Conservation (phyloP, 2,329 filamentous ascomycete species). For the Chaetomium sp. region DNA sequence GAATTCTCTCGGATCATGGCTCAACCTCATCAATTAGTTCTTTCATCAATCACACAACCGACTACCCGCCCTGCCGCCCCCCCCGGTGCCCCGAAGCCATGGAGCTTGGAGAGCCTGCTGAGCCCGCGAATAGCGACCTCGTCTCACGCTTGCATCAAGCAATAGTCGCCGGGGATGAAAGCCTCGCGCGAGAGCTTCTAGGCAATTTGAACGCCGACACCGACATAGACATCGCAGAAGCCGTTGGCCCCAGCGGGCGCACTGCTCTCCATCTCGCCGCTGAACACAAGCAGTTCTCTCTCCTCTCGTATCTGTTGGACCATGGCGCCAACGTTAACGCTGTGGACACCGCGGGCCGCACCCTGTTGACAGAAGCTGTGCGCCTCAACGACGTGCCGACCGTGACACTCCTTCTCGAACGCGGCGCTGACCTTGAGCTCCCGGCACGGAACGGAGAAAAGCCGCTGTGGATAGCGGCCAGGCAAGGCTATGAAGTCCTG, state of each 20-base stretch:
- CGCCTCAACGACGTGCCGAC: background rate
- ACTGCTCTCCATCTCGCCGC: background rate
- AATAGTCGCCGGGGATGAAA: background rate
- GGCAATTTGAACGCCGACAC: background rate
- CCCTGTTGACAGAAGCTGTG: background rate
- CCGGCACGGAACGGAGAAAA: background rate
- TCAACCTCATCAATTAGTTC: too few relatives aligned
- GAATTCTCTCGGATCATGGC: too few relatives aligned
- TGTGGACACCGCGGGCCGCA: background rate
- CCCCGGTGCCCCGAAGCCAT: background rate
- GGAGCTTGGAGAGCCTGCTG: background rate
- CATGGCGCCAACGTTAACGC: background rate
- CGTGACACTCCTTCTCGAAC: background rate
- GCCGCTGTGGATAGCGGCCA: background rate
- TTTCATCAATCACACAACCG: too few relatives aligned
- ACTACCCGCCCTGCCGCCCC: too few relatives aligned
- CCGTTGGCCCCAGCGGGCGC: background rate
- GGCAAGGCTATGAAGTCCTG: background rate
- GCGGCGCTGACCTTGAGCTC: background rate
- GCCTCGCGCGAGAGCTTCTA: background rate
- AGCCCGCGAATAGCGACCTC: background rate
- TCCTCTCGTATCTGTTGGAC: background rate
- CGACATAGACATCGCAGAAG: background rate
- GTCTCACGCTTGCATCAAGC: background rate
- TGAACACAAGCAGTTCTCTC: background rate